Evolutionary conservation across 2,329 filamentous ascomycete genomes (phyloP), one percentile per base, ranked within the genome.

Genomic region (Xylariaceae sp.): DNA sequence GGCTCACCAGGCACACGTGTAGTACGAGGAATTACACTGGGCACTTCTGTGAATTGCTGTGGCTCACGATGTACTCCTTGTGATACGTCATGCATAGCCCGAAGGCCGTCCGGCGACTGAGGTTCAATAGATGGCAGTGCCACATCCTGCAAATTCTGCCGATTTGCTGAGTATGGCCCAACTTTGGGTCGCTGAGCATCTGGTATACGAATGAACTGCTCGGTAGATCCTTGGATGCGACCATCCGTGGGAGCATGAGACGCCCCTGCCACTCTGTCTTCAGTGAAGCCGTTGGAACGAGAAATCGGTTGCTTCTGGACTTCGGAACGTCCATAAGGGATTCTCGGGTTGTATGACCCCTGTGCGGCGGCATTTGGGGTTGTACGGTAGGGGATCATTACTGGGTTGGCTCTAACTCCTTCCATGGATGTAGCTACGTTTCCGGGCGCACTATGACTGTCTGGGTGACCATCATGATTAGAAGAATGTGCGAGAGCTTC

Each of bases 71-170:
- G 55, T 37, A 64, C 13, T 49, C 56, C 56, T 59, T 59, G 66
- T 35, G 63, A 55, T 17, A 60, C 50, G 49, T 59, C 54, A 30
- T 61, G 62, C 47, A 61, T 35, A 50, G 54, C 59, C 13, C 51
- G 61, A 8, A 57, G 44, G 30, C 55, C 55, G 48, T 59, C 57
- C 8, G 70, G 71, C 45, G 71, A 72, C 37, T 61, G 56, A 56
- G 71, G 69, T 58, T 73, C 71, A 64, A 73, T 68, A 41, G 71
- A 73, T 53, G 66, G 68, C 17, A 73, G 51, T 9, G 72, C 45
- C 67, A 72, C 66, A 62, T 73, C 71, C 58, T 72, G 67, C 35
- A 72, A 64, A 52, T 67, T 64, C 55, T 65, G 51, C 62, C 67
- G 68, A 55, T 39, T 56, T 35, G 61, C 59, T 13, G 61, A 59